These are phyloP conservation scores for Eimeria acervulina DNA, from an alignment of 169 alveolate genomes.

Conservation along the genomic window DNA sequence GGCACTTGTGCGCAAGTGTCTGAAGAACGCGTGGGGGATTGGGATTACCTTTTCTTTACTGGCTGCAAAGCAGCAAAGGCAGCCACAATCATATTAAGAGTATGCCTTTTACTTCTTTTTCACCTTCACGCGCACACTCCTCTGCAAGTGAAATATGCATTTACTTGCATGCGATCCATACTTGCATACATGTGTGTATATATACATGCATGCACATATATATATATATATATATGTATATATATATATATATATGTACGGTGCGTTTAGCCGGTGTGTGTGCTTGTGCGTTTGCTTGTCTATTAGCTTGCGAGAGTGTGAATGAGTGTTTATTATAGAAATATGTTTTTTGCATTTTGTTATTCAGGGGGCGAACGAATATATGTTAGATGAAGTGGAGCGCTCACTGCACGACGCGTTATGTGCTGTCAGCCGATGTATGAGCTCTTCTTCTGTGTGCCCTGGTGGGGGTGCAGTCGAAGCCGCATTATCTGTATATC, in stretches of 20 bases:
- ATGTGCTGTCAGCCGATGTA: slow-evolving; percentile 93
- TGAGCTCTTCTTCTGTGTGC: slow-evolving; percentile 87
- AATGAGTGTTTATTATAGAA: background rate
- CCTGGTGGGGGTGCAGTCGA: slow-evolving; percentile 99
- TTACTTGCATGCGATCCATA: too few relatives aligned
- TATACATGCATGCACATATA: background rate
- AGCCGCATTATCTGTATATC: slow-evolving; percentile 97
- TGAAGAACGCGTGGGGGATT: slow-evolving; percentile 99
- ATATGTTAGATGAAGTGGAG: slow-evolving; percentile 98
- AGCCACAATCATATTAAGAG: slow-evolving; percentile 82
- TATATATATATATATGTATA: background rate
- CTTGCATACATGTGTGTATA: background rate
- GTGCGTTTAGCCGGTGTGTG: too few relatives aligned
- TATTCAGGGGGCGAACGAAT: slow-evolving; percentile 98
- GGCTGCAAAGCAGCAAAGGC: slow-evolving; percentile 93
- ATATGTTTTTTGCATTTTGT: background rate
- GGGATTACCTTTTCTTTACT: slow-evolving; percentile 97
- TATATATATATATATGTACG: background rate
- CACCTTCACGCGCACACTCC: too few relatives aligned
- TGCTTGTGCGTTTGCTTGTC: background rate
- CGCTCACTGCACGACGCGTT: slow-evolving; percentile 99
- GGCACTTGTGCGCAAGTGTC: slow-evolving; percentile 96
- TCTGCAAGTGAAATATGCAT: too few relatives aligned
- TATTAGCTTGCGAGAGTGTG: background rate
- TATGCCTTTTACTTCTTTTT: too few relatives aligned